Conservation (phyloP, 345 rosid genomes). For the Heritiera fomes region DNA sequence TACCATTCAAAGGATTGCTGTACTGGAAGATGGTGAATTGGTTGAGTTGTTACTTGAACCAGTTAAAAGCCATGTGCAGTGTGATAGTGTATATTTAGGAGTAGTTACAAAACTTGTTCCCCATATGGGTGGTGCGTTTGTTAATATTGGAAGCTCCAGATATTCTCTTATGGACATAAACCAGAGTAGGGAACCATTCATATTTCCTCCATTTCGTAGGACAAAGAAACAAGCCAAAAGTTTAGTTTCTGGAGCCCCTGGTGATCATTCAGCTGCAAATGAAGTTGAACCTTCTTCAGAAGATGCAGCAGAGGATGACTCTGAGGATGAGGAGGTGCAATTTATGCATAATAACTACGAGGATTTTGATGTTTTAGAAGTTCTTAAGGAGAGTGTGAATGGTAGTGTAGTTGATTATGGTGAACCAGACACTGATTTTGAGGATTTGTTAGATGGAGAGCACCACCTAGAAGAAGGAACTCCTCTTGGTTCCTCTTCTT, state of each 20-base stretch:
- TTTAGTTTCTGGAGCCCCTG: constrained; percentile 35
- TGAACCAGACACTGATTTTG: constrained; percentile 46
- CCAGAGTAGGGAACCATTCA: constrained; percentile 73
- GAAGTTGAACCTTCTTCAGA: constrained; percentile 36
- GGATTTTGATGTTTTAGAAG: constrained; percentile 62
- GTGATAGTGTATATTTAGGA: constrained; percentile 92
- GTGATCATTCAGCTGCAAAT: constrained; percentile 38
- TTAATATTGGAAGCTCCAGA: constrained; percentile 79
- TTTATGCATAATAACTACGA: constrained; percentile 47
- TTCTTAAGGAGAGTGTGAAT: constrained; percentile 48
- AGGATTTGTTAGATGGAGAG: constrained; percentile 45
- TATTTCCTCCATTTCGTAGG: constrained; percentile 80
- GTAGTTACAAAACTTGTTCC: constrained; percentile 84
- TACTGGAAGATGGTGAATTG: constrained; percentile 80
- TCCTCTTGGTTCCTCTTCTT: constrained; percentile 30
- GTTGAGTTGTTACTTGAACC: constrained; percentile 94
- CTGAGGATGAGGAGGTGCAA: constrained; percentile 39
- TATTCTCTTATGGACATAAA: constrained; percentile 89
- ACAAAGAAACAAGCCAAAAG: constrained; percentile 47
- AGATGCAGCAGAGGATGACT: constrained; percentile 53
- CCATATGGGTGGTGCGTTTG: constrained; percentile 98
- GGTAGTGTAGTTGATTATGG: constrained; percentile 53
- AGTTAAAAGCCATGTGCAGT: constrained; percentile 81
- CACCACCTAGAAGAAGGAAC: constrained; percentile 49
- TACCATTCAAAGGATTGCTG: constrained; percentile 95